phyloP scores from a whole-genome alignment of 495 filamentous ascomycete species.

The Penicillium flavigenum region DNA sequence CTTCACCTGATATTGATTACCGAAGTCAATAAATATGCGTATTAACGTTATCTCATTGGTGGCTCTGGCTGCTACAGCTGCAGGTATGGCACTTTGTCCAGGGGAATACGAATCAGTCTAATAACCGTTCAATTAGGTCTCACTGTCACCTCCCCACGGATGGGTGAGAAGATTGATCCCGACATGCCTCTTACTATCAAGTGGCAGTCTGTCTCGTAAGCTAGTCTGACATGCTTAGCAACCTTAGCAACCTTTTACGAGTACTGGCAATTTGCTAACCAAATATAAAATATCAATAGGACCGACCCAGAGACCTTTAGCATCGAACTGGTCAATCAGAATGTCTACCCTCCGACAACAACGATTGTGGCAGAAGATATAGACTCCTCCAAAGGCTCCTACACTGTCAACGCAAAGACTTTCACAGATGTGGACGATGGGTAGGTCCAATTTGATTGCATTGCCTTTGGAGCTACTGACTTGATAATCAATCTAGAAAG shows the following conservation, averaged over 20 bases:
- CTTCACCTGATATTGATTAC: not conserved
- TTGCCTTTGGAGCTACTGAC: not conserved
- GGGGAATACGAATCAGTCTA: not conserved
- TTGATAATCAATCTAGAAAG: constrained; percentile 13
- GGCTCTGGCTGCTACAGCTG: constrained; percentile 21
- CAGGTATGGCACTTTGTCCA: constrained; percentile 16
- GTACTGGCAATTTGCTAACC: not conserved
- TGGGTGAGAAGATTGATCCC: constrained; percentile 26
- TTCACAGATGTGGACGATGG: constrained; percentile 24
- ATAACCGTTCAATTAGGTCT: constrained; percentile 21
- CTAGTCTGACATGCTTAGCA: not conserved
- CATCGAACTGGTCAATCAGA: constrained; percentile 39
- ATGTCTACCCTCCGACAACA: constrained; percentile 37
- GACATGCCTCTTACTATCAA: constrained; percentile 29
- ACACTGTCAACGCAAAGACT: constrained; percentile 29
- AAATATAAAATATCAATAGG: constrained; percentile 15
- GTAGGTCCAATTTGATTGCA: constrained; percentile 11
- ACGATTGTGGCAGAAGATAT: constrained; percentile 39
- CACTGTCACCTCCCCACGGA: constrained; percentile 26
- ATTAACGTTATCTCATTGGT: constrained; percentile 17
- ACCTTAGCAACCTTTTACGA: not conserved
- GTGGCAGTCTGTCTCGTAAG: constrained; percentile 34
- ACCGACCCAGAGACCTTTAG: constrained; percentile 37
- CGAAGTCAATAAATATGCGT: constrained; percentile 20
- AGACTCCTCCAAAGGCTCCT: constrained; percentile 30